A percentile compares a stretch with the other conserved stretches of the same genome.
These are phyloP conservation scores for Globisporangium perplexum DNA, from an alignment of 352 stramenopile species.

Conservation along the genomic window DNA sequence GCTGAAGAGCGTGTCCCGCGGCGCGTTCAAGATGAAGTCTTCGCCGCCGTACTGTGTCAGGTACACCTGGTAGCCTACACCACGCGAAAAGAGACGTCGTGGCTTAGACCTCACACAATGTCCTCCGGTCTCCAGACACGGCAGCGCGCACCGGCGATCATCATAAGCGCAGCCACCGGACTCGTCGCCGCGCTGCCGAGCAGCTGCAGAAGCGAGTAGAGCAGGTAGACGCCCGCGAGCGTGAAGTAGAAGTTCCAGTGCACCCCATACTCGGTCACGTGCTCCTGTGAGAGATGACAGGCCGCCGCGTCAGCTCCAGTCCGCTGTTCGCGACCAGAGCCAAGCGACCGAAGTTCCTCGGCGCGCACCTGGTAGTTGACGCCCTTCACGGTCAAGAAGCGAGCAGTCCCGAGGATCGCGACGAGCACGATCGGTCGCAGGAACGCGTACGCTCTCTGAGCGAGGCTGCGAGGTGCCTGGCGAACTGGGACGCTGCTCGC, in stretches of 20 bases:
- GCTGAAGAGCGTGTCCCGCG: conserved; percentile 73
- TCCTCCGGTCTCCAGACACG: not conserved
- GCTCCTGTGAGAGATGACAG: conserved; percentile 48
- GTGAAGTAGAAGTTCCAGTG: conserved; percentile 99
- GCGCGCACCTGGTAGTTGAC: conserved; percentile 78
- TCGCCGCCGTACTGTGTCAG: conserved; percentile 64
- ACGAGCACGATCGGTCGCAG: conserved; percentile 66
- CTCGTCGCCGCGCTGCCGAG: conserved; percentile 43
- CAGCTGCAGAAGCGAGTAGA: conserved; percentile 50
- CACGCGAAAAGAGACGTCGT: not conserved
- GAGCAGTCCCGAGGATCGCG: conserved; percentile 53
- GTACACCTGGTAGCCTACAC: conserved; percentile 79
- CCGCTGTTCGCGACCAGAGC: too few relatives aligned
- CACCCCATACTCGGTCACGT: conserved; percentile 98
- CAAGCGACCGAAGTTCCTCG: conserved; percentile 13
- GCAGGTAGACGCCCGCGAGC: conserved; percentile 78
- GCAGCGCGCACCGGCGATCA: conserved; percentile 30
- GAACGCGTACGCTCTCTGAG: conserved; percentile 39
- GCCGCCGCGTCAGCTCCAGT: too few relatives aligned
- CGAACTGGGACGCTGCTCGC: not conserved
- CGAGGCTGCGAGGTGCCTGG: conserved; percentile 2
- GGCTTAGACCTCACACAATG: not conserved
- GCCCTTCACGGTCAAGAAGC: conserved; percentile 77
- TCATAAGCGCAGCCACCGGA: conserved; percentile 29
- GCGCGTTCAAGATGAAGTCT: conserved; percentile 71